Evolutionary conservation across 352 stramenopile genomes (phyloP).

Genomic region (Phytophthora parvispora): DNA sequence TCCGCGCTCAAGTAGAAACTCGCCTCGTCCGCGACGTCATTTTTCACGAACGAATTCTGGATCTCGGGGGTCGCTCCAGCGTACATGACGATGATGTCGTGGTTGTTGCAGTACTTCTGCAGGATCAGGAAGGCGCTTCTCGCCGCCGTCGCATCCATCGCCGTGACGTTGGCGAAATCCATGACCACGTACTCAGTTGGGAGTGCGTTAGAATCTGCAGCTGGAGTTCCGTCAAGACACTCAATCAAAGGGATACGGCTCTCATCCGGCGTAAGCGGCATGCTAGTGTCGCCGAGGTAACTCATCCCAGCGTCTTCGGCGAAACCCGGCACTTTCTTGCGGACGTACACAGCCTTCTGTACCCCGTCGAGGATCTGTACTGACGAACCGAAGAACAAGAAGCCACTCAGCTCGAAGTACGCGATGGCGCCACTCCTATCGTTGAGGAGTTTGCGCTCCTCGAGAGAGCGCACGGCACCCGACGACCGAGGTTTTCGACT

Average conservation of each 20-base stretch:
- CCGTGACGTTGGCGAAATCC: conserved; percentile 84
- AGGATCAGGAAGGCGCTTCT: conserved; percentile 80
- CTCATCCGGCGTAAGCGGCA: too few relatives aligned
- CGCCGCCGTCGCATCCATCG: conserved; percentile 86
- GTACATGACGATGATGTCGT: conserved; percentile 66
- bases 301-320: neutral
- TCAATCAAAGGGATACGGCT: too few relatives aligned
- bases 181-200: conserved; percentile 83
- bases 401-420: conserved; percentile 83
- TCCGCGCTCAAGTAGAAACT: conserved; percentile 66
- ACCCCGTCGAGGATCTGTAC: conserved; percentile 80
- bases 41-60: conserved; percentile 60
- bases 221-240: conserved; percentile 66
- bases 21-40: conserved; percentile 58
- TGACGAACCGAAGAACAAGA: conserved; percentile 82
- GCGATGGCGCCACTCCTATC: conserved; percentile 75
- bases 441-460: conserved; percentile 52
- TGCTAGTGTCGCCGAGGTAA: conserved; percentile 50
- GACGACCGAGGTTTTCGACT: conserved; percentile 58
- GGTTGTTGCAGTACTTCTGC: conserved; percentile 69
- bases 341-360: conserved; percentile 66
- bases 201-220: conserved; percentile 30
- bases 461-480: conserved; percentile 57
- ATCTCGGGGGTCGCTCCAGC: conserved; percentile 61
- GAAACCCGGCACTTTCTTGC: conserved; percentile 39